These are phyloP conservation scores for Quercus lobata DNA, from an alignment of 331 rosid species.

Conservation along the genomic window DNA sequence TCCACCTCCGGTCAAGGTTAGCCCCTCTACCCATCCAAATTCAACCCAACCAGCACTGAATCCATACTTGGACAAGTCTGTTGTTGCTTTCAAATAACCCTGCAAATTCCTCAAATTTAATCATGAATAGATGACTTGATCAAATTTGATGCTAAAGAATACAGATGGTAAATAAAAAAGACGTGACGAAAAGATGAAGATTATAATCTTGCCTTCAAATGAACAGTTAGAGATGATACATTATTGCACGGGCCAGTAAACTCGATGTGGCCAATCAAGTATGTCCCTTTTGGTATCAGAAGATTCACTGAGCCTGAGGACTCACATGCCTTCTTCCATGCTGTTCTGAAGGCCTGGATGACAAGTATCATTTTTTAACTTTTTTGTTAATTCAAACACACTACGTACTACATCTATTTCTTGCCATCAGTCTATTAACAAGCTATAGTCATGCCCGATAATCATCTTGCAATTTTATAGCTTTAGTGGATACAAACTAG, in stretches of 20 bases:
- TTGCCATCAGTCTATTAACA: background rate
- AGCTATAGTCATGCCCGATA: background rate
- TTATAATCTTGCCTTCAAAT: slow-evolving; percentile 32
- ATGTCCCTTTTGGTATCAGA: slow-evolving; percentile 40
- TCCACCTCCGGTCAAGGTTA: slow-evolving; percentile 50
- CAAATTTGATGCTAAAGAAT: background rate
- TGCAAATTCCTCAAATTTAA: slow-evolving; percentile 14
- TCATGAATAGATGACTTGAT: background rate
- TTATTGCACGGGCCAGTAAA: slow-evolving; percentile 42
- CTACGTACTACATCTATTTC: background rate
- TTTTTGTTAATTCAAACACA: background rate
- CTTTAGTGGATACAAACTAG: background rate
- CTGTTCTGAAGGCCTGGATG: slow-evolving; percentile 35
- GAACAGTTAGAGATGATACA: slow-evolving; percentile 30
- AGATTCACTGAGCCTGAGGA: slow-evolving; percentile 33
- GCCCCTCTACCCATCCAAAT: slow-evolving; percentile 31
- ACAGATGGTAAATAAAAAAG: background rate
- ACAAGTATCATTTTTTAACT: background rate
- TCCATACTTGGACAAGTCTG: slow-evolving; percentile 33
- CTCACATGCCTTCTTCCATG: slow-evolving; percentile 43
- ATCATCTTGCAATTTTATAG: background rate
- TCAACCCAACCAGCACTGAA: slow-evolving; percentile 38
- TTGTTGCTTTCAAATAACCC: slow-evolving; percentile 52
- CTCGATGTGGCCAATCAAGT: slow-evolving; percentile 34
- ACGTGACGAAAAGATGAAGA: background rate